These are phyloP conservation scores for Spathaspora sp. DNA, from an alignment of 805 yeast species.

Conservation along the genomic window DNA sequence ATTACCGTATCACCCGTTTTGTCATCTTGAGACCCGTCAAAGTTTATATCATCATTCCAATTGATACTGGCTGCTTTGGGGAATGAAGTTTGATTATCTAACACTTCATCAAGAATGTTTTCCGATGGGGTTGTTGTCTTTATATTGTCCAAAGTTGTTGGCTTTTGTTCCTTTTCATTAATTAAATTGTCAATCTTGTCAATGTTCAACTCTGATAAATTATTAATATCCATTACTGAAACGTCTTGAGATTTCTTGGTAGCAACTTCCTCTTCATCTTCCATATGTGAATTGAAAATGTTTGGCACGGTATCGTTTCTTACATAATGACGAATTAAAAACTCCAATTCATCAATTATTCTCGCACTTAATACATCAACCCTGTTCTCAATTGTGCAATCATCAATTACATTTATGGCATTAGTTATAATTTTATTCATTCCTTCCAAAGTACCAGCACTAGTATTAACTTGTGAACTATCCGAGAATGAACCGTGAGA, in stretches of 20 bases:
- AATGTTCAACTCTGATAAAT: constrained; percentile 36
- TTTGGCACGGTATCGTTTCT: constrained; percentile 15
- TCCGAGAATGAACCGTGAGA: constrained; percentile 3
- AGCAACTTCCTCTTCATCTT: constrained; percentile 14
- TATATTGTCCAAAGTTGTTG: constrained; percentile 6
- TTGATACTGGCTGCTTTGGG: constrained; percentile 37
- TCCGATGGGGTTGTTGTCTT: constrained; percentile 2
- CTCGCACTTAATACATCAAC: constrained; percentile 68
- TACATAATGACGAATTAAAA: constrained; percentile 44
- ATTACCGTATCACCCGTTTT: background rate
- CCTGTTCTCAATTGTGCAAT: constrained; percentile 27
- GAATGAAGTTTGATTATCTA: constrained; percentile 25
- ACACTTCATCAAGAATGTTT: constrained; percentile 10
- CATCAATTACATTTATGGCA: constrained; percentile 12
- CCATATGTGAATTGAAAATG: constrained; percentile 14
- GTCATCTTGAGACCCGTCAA: constrained; percentile 19
- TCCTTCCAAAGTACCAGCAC: constrained; percentile 11
- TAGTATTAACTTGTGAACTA: constrained; percentile 6
- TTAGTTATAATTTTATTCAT: constrained; percentile 14
- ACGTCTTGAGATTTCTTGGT: constrained; percentile 7
- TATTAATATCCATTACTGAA: constrained; percentile 24
- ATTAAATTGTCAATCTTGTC: constrained; percentile 35
- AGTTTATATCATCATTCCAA: constrained; percentile 37
- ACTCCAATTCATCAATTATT: constrained; percentile 66
- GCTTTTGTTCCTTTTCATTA: constrained; percentile 19